phyloP scores from a whole-genome alignment of 2,329 filamentous ascomycete species.

The Ramichloridium luteum region DNA sequence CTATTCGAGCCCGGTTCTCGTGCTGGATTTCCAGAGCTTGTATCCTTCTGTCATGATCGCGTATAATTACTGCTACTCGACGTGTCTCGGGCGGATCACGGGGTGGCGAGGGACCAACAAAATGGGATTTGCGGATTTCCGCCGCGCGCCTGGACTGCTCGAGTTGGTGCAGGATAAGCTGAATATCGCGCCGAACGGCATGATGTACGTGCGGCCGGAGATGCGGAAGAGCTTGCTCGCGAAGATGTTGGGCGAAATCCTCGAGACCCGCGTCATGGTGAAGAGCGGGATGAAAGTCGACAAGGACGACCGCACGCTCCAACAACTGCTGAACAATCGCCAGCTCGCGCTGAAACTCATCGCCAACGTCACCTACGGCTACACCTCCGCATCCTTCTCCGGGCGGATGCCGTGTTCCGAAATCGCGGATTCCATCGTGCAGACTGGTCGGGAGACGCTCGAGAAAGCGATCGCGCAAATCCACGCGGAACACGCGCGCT shows the following conservation, averaged over 20 bases:
- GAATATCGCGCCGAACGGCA: constrained; percentile 89
- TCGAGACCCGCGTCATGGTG: constrained; percentile 95
- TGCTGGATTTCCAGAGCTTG: constrained; percentile 89
- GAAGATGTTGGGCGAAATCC: constrained; percentile 91
- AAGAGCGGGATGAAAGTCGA: constrained; percentile 94
- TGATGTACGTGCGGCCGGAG: constrained; percentile 81
- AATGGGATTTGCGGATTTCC: constrained; percentile 86
- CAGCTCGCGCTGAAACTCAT: constrained; percentile 90
- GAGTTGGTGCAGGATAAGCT: constrained; percentile 71
- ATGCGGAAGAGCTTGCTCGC: constrained; percentile 83
- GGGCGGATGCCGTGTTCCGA: constrained; percentile 96
- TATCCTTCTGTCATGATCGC: constrained; percentile 99
- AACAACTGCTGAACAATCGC: constrained; percentile 81
- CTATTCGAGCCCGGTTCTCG: constrained; percentile 77
- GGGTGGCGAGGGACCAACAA: constrained; percentile 87
- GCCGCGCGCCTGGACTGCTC: constrained; percentile 61
- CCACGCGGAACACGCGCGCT: constrained; percentile 70
- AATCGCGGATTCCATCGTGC: constrained; percentile 95
- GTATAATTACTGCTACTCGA: constrained; percentile 98
- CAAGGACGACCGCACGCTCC: constrained; percentile 73
- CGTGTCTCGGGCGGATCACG: constrained; percentile 74
- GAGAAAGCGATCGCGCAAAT: constrained; percentile 90
- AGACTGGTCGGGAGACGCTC: constrained; percentile 86
- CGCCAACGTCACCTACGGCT: constrained; percentile 98
- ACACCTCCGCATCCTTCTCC: constrained; percentile 92